Base-by-base conservation (phyloP, 2,329 filamentous ascomycete species). In the Rhexocercosporidium sp. region DNA sequence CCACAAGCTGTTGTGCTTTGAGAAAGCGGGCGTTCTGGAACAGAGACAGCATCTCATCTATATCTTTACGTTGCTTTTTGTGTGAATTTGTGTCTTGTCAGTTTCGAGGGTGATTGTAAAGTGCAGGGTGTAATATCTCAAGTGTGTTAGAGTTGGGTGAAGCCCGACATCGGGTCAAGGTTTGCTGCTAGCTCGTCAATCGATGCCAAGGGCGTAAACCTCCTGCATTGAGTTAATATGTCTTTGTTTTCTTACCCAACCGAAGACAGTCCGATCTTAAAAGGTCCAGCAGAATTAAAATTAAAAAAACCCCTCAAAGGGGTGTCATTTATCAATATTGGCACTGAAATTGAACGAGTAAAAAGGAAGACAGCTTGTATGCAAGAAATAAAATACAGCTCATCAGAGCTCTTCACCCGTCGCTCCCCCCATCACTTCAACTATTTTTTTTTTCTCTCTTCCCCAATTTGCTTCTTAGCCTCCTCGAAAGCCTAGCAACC, bases 131-230 rank as follows among this genome's bases (percentile, higher is more conserved):
- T 8, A 2, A 16, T 27, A 3, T 2, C 12, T 51, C 22, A 16
- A 27, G 22, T 47, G 46, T 25, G 6, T 11, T 49, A 3, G 22
- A 37, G 5, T 56, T 37, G 31, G 12, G 31, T 7, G n/a, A 39
- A 22, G 31, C 29, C 53, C 53, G 53, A 56, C 31, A 56, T 56
- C 53, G 53, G 47, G 31, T 56, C 31, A 37, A 18, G 53, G n/a
- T 56, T 25, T 56, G 53, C 29, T 56, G 3, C n/a, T 11, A 11
- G 53, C 5, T 20, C 20, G 9, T 11, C 16, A 20, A 4, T 4
- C 27, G 1, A n/a, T n/a, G 53, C 53, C 53, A 56, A 56, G 53
- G 39, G 53, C 1, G 44, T 34, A 56, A 27, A n/a, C n/a, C n/a
- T n/a, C n/a, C 22, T 29, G 47, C 11, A 16, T 51, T 37, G 1